phyloP scores from a whole-genome alignment of 257 asterid genomes.

The Solanum chmielewskii region DNA sequence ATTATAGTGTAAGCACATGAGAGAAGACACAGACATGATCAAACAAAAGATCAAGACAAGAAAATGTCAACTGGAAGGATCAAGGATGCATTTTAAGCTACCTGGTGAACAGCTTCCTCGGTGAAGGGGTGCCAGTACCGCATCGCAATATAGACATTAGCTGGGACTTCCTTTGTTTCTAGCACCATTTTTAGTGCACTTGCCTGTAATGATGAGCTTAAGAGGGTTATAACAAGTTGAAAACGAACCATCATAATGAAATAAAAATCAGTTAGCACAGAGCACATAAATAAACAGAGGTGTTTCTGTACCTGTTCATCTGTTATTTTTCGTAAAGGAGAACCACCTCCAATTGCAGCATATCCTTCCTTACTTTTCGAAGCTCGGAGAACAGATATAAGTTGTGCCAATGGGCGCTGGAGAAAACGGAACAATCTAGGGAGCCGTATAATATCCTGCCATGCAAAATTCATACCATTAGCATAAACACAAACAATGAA shows the following conservation, averaged over 20 bases:
- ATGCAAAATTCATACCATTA: background rate
- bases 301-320: slow-evolving; percentile 59
- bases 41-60: background rate
- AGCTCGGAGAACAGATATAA: slow-evolving; percentile 72
- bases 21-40: background rate
- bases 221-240: background rate
- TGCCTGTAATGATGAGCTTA: slow-evolving; percentile 41
- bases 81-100: slow-evolving; percentile 2
- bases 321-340: slow-evolving; percentile 86
- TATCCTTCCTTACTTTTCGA: slow-evolving; percentile 96
- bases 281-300: background rate
- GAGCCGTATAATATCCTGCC: slow-evolving; percentile 90
- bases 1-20: background rate
- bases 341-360: slow-evolving; percentile 98
- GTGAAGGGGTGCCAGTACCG: slow-evolving; percentile 98
- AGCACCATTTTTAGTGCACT: slow-evolving; percentile 57
- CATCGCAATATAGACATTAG: slow-evolving; percentile 90
- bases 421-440: slow-evolving; percentile 84
- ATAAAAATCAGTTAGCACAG: background rate
- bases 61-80: background rate
- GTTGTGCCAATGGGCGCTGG: slow-evolving; percentile 86
- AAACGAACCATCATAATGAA: background rate
- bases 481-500: background rate
- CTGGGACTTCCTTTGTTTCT: slow-evolving; percentile 48
- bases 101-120: slow-evolving; percentile 93